Percentiles rank a stretch among this genome's conserved stretches.
Evolutionary conservation across 345 rosid genomes (phyloP).

Genomic region (Orychophragmus violaceus): DNA sequence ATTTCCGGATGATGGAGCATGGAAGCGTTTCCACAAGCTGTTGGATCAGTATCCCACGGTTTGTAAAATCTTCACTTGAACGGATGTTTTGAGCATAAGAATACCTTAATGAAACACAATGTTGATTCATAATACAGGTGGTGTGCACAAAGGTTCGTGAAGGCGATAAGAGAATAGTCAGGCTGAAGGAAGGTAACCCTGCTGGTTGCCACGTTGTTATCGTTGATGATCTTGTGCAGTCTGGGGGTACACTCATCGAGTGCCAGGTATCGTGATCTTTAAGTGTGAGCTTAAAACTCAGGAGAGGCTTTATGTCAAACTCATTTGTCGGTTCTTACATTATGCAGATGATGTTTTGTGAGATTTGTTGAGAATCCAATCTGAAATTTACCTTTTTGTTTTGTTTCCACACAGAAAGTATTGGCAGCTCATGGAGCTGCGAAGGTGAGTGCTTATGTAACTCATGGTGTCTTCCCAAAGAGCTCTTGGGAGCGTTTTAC

Average conservation of each 20-base stretch:
- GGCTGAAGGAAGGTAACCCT: constrained; percentile 92
- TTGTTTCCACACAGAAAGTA: constrained; percentile 59
- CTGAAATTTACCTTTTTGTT: neutral
- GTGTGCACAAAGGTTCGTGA: constrained; percentile 95
- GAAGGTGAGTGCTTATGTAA: constrained; percentile 94
- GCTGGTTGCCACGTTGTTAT: constrained; percentile 84
- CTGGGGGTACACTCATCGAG: constrained; percentile 96
- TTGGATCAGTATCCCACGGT: constrained; percentile 82
- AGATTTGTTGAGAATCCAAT: neutral
- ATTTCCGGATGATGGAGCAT: constrained; percentile 99
- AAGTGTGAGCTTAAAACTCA: neutral
- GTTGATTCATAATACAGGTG: constrained; percentile 47
- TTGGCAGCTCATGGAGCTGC: constrained; percentile 81
- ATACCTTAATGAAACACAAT: constrained; percentile 4
- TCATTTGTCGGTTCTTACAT: neutral
- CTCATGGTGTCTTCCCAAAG: constrained; percentile 95
- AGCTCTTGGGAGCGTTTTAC: constrained; percentile 87
- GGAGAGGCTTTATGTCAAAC: neutral
- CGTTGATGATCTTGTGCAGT: constrained; percentile 94
- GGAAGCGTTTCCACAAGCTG: constrained; percentile 96
- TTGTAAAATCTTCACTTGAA: constrained; percentile 18
- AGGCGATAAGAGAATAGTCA: constrained; percentile 86
- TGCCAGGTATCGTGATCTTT: constrained; percentile 62
- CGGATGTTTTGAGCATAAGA: neutral
- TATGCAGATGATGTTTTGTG: neutral